Conservation (phyloP, 2,329 filamentous ascomycete genomes). For the Pseudopyricularia javanii region DNA sequence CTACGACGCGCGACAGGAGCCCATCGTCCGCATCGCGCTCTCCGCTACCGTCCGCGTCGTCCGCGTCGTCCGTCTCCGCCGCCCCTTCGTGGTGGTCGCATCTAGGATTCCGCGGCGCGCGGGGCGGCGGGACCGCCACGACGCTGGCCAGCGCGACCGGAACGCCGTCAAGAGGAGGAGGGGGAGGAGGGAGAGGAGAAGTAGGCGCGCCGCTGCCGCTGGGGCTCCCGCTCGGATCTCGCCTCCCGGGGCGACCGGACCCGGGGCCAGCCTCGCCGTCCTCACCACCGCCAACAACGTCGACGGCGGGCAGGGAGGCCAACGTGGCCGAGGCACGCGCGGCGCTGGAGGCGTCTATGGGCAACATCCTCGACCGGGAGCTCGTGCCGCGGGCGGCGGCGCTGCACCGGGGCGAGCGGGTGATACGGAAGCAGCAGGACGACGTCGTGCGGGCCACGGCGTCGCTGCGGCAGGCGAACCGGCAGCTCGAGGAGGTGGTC, state of each 20-base stretch:
- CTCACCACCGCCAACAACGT: conserved; percentile 2
- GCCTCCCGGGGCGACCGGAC: background rate
- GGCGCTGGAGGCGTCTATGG: conserved; percentile 50
- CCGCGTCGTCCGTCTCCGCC: background rate
- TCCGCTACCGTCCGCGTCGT: background rate
- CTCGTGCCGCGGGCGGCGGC: conserved; percentile 55
- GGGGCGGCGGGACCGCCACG: background rate
- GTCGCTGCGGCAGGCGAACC: conserved; percentile 49
- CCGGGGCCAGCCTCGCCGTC: background rate
- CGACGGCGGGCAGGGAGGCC: background rate
- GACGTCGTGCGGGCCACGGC: conserved; percentile 50
- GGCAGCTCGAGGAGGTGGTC: conserved; percentile 52
- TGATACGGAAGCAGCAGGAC: conserved; percentile 54
- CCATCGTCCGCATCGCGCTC: background rate
- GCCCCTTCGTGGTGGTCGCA: conserved; percentile 1
- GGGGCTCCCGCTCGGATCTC: background rate
- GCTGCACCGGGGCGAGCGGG: conserved; percentile 56
- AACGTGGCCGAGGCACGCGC: conserved; percentile 39
- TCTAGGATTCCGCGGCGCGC: background rate
- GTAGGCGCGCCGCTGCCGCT: too few species aligned
- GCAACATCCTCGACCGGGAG: conserved; percentile 57
- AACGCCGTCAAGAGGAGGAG: background rate
- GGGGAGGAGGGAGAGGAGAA: too few species aligned
- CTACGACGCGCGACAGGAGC: background rate
- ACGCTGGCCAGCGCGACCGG: background rate